Conservation (phyloP, 2,329 filamentous ascomycete genomes). For the Whalleya microplaca region DNA sequence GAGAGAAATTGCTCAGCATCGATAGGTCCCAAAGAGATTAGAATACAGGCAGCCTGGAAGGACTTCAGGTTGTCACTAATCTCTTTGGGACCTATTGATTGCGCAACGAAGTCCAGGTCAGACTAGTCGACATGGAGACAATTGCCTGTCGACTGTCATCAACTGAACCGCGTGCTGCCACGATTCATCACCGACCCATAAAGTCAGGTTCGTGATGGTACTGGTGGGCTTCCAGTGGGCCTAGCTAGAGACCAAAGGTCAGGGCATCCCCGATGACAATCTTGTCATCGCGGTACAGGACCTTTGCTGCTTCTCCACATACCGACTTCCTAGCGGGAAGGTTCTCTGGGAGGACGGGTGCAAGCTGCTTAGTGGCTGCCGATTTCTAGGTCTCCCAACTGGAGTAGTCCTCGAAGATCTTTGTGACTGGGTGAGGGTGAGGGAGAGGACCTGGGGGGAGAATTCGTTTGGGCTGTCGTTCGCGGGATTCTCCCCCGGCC, state of each 20-base stretch:
- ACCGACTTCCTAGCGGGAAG: conserved; percentile 71
- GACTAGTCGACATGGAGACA: background rate
- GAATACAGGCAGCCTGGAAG: background rate
- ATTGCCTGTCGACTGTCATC: no score
- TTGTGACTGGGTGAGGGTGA: conserved; percentile 71
- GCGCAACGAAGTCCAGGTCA: conserved; percentile 1
- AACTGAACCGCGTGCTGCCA: no score
- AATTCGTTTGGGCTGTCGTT: conserved; percentile 91
- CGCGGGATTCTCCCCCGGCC: conserved; percentile 99
- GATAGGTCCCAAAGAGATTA: background rate
- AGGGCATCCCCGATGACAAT: no score
- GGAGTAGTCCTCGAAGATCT: conserved; percentile 82
- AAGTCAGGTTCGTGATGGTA: no score
- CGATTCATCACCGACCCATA: no score
- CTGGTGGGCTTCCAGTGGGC: no score
- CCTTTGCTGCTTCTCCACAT: no score
- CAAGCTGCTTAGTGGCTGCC: no score
- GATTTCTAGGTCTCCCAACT: conserved; percentile 68
- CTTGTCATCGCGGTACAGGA: no score
- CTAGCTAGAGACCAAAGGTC: no score
- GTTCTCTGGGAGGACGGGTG: conserved; percentile 56
- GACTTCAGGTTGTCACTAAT: background rate
- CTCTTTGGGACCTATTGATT: conserved; percentile 4
- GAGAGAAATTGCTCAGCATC: background rate
- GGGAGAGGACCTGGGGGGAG: conserved; percentile 89